Conservation (phyloP, 2,329 filamentous ascomycete species). For the Fusarium sp. region DNA sequence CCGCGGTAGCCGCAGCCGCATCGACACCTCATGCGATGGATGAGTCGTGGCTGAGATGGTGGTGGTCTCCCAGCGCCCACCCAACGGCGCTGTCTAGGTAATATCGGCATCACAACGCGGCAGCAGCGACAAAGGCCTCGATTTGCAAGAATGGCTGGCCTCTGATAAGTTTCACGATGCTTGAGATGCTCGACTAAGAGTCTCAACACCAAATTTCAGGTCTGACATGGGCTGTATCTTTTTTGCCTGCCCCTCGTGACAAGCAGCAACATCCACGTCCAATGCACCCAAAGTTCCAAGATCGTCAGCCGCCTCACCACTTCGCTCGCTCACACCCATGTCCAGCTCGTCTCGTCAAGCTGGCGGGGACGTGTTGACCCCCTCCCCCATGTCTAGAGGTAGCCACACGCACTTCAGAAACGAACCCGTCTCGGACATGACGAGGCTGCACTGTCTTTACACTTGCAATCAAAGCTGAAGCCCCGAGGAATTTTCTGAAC, state of each 20-base stretch:
- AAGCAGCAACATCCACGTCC: slow-evolving; percentile 27
- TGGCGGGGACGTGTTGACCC: not conserved
- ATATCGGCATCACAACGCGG: not conserved
- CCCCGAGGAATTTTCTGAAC: not conserved
- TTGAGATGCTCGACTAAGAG: not conserved
- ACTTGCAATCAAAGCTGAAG: slow-evolving; percentile 15
- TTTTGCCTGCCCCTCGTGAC: slow-evolving; percentile 29
- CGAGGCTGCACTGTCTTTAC: slow-evolving; percentile 13
- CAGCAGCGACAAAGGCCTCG: not conserved
- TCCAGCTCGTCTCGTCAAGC: slow-evolving; percentile 34
- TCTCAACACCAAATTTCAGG: slow-evolving; percentile 19
- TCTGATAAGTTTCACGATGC: not conserved
- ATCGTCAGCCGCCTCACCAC: slow-evolving; percentile 27
- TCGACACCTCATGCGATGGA: slow-evolving; percentile 21
- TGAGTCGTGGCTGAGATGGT: slow-evolving; percentile 25
- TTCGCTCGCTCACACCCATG: slow-evolving; percentile 13
- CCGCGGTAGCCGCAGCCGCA: slow-evolving; percentile 36
- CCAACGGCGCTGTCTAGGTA: not conserved
- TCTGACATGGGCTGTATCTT: slow-evolving; percentile 30
- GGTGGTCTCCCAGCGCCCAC: slow-evolving; percentile 3
- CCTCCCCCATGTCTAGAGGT: not conserved
- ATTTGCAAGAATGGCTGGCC: not conserved
- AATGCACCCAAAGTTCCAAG: slow-evolving; percentile 15
- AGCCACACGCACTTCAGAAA: slow-evolving; percentile 14
- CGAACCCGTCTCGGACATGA: slow-evolving; percentile 29